Percentiles rank a stretch among this genome's conserved stretches.
These are phyloP conservation scores for Fraxinus anomala DNA, from an alignment of 257 asterid species.

Conservation along the genomic window DNA sequence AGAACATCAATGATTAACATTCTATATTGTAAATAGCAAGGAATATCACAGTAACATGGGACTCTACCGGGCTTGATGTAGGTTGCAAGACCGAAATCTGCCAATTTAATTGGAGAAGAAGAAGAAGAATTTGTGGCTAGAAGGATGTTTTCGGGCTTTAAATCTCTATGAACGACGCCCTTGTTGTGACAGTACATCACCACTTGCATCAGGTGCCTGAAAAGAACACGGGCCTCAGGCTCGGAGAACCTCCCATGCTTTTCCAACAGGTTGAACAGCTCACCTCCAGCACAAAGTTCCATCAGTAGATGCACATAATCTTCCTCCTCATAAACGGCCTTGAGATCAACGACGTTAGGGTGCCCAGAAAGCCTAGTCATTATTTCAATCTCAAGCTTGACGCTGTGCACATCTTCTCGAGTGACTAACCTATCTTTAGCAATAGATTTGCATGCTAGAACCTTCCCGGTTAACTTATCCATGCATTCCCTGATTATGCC, in stretches of 20 bases:
- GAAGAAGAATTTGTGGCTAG: constrained; percentile 64
- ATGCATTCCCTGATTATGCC: constrained; percentile 70
- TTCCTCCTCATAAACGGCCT: constrained; percentile 83
- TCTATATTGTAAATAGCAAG: not conserved
- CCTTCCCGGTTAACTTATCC: constrained; percentile 64
- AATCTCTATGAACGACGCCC: constrained; percentile 76
- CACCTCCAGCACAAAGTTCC: constrained; percentile 95
- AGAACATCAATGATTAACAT: not conserved
- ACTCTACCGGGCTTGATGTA: constrained; percentile 55
- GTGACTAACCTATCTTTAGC: constrained; percentile 76
- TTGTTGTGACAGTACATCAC: constrained; percentile 73
- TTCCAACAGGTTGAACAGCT: constrained; percentile 76
- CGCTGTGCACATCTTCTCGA: constrained; percentile 65
- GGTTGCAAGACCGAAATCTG: constrained; percentile 86
- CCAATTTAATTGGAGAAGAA: constrained; percentile 74
- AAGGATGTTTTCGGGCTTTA: constrained; percentile 83
- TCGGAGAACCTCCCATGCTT: constrained; percentile 77
- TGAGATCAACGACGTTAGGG: constrained; percentile 71
- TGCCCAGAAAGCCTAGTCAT: constrained; percentile 80
- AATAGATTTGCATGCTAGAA: constrained; percentile 79
- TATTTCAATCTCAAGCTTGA: constrained; percentile 79
- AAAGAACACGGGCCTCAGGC: constrained; percentile 55
- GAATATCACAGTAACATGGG: constrained; percentile 5
- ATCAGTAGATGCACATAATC: constrained; percentile 73
- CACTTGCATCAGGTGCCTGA: constrained; percentile 67